Conservation (phyloP, 495 filamentous ascomycete species). For the Elasticomyces elasticus region DNA sequence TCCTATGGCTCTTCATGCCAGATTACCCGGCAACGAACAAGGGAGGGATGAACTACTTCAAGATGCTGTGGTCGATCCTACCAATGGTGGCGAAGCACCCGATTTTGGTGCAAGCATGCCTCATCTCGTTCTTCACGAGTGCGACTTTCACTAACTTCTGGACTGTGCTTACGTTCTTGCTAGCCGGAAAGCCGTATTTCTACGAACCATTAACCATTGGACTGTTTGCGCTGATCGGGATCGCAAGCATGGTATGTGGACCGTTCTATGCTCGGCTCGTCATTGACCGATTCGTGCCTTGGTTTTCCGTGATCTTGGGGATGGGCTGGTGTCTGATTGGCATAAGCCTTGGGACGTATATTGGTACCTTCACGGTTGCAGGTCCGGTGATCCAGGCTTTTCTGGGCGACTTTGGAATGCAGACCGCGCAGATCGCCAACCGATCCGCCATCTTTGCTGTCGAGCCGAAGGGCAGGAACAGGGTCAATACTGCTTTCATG, state of each 20-base stretch:
- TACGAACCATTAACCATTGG: constrained; percentile 61
- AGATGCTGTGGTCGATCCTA: constrained; percentile 55
- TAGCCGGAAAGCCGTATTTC: constrained; percentile 56
- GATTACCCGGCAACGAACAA: constrained; percentile 71
- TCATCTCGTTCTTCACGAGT: constrained; percentile 47
- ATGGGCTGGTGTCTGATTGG: constrained; percentile 48
- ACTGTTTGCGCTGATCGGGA: constrained; percentile 68
- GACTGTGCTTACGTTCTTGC: constrained; percentile 76
- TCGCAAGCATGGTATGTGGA: constrained; percentile 53
- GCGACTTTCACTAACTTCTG: constrained; percentile 61
- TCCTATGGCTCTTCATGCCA: constrained; percentile 67
- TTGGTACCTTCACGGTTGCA: constrained; percentile 53
- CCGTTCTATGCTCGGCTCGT: constrained; percentile 61
- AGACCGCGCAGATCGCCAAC: constrained; percentile 68
- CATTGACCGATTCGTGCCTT: constrained; percentile 58
- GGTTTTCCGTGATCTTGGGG: constrained; percentile 57
- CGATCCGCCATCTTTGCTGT: constrained; percentile 60
- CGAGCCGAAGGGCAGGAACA: constrained; percentile 59
- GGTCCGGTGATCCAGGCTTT: constrained; percentile 70
- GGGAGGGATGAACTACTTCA: constrained; percentile 51
- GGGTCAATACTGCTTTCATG: constrained; percentile 81
- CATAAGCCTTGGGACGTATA: constrained; percentile 59
- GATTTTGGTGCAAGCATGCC: constrained; percentile 55
- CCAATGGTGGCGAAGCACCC: constrained; percentile 52
- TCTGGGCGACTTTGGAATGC: constrained; percentile 60